Percentiles rank a stretch among this genome's conserved stretches.
Conservation (phyloP, 2,329 filamentous ascomycete genomes). For the Ceratocystis cacaofunesta region DNA sequence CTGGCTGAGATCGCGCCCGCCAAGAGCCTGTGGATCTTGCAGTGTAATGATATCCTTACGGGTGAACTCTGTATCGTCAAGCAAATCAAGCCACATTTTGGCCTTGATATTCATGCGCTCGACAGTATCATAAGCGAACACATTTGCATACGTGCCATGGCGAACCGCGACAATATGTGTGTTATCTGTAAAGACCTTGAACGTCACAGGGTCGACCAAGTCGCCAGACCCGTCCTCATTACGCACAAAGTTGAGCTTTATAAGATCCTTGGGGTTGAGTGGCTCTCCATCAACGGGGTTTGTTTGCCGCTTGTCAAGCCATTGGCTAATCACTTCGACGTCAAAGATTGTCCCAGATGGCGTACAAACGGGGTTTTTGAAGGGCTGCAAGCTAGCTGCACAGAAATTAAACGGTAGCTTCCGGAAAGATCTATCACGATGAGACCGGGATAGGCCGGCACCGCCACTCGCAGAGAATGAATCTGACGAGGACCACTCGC, state of each 20-base stretch:
- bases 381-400: conserved; percentile 87
- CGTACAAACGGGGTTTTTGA: conserved; percentile 88
- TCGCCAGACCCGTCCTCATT: conserved; percentile 51
- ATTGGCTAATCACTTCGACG: conserved; percentile 80
- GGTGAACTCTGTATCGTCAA: conserved; percentile 74
- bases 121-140: conserved; percentile 91
- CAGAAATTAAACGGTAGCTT: conserved; percentile 96
- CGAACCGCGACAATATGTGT: conserved; percentile 86
- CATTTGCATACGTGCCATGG: conserved; percentile 72
- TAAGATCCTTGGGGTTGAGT: conserved; percentile 65
- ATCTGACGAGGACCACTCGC: conserved; percentile 88
- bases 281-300: conserved; percentile 78
- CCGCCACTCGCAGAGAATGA: conserved; percentile 71
- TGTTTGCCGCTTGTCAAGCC: conserved; percentile 85
- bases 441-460: conserved; percentile 45
- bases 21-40: conserved; percentile 86
- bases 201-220: conserved; percentile 90
- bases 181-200: conserved; percentile 95
- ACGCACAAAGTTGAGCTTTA: conserved; percentile 80
- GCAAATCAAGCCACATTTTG: conserved; percentile 86
- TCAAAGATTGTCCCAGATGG: conserved; percentile 80
- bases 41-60: conserved; percentile 89
- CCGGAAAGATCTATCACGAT: conserved; percentile 52
- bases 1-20: conserved; percentile 63
- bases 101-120: conserved; percentile 91